These are phyloP conservation scores for Plasmodium chabaudi DNA, from an alignment of 169 alveolate species.

Conservation along the genomic window DNA sequence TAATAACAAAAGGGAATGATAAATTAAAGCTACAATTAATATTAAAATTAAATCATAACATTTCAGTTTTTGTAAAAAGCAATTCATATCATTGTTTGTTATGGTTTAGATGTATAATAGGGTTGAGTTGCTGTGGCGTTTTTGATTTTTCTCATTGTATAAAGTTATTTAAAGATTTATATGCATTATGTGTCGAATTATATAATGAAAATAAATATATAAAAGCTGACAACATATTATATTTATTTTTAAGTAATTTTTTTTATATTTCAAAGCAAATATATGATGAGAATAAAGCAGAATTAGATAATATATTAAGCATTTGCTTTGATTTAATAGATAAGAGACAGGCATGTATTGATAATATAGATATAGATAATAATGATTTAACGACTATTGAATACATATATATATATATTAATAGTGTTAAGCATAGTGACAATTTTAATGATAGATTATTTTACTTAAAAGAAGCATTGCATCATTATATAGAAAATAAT, in stretches of 20 bases:
- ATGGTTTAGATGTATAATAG: conserved; percentile 74
- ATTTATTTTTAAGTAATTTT: conserved; percentile 72
- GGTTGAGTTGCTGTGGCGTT: conserved; percentile 60
- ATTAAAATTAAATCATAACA: conserved; percentile 71
- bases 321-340: conserved; percentile 65
- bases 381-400: conserved; percentile 55
- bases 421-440: conserved; percentile 74
- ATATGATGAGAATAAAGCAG: conserved; percentile 55
- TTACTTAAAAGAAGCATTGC: conserved; percentile 55
- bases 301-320: conserved; percentile 34
- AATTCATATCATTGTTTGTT: conserved; percentile 48
- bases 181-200: conserved; percentile 42
- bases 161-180: conserved; percentile 48
- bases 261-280: conserved; percentile 67
- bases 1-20: conserved; percentile 62
- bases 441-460: conserved; percentile 70
- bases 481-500: conserved; percentile 57
- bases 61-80: conserved; percentile 57
- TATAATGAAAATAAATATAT: conserved; percentile 60
- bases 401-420: conserved; percentile 60
- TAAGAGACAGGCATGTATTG: conserved; percentile 56
- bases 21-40: conserved; percentile 47
- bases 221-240: conserved; percentile 63
- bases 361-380: conserved; percentile 68
- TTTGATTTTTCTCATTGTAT: conserved; percentile 52